Base-by-base conservation (phyloP, 441 rosid species). In the Syzygium malaccense region DNA sequence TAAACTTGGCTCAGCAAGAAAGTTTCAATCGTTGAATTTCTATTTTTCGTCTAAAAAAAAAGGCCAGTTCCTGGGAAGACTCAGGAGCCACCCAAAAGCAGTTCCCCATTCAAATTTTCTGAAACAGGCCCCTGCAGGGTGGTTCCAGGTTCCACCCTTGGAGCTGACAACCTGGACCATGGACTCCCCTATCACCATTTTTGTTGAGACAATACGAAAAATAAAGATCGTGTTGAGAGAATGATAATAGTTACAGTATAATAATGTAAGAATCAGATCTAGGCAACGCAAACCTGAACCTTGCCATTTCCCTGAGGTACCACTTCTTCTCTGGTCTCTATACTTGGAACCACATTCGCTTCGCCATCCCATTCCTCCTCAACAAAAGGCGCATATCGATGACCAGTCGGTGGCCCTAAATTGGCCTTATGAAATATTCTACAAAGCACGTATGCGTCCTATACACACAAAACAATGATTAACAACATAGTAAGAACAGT, bases 281-380 rank as follows among this genome's bases (percentile, higher is more conserved):
- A 86, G 88, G 71, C 37, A 64, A 71, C 19, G 90, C 91, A 87
- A 87, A 95, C 99, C 97, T 94, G 94, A 89, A 91, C 93, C 68
- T 86, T 56, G 55, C 48, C 89, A 87, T 89, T 90, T 41, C 53
- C 88, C 90, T 92, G 75, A 32, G 91, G 86, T 55, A 86, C 91
- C 33, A 54, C 57, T 54, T 95, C 96, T 87, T 95, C 99, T 86
- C 88, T 88, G 41, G 92, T 93, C 89, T 94, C 96, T 53, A 88
- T 94, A 86, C 99, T 96, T 3, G 98, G 99, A 88, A 96, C 85
- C 88, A 96, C 87, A 92, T 95, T 90, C 55, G 87, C 87, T 89
- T 55, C 89, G 66, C 95, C 97, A 89, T 94, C 94, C 99, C 99
- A 96, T 92, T 98, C 99, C 88, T 95, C 98, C 92, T 98, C 99